Percentiles rank a stretch among this genome's conserved stretches.
Evolutionary conservation across 305 asterid genomes (phyloP).

Genomic region (Petunia hybrid): DNA sequence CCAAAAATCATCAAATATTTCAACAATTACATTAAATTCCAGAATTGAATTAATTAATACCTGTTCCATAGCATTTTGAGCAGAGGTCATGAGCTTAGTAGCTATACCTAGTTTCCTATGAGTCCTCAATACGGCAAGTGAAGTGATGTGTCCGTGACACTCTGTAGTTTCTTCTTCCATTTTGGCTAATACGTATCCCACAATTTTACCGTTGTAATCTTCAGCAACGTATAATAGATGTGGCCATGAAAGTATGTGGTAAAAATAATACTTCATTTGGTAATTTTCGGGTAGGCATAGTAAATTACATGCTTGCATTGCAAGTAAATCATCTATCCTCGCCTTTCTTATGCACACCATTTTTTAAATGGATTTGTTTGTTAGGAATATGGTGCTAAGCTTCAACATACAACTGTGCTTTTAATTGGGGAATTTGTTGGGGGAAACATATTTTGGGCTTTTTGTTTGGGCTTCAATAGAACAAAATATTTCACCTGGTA

Average conservation of each 20-base stretch:
- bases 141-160: slow-evolving; percentile 97
- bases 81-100: slow-evolving; percentile 97
- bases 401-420: too few relatives aligned
- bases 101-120: slow-evolving; percentile 94
- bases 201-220: slow-evolving; percentile 94
- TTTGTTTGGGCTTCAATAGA: too few relatives aligned
- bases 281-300: slow-evolving; percentile 80
- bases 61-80: slow-evolving; percentile 97
- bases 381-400: neutral
- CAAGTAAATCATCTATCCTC: slow-evolving; percentile 68
- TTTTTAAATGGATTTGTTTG: neutral
- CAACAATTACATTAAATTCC: neutral
- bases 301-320: slow-evolving; percentile 78
- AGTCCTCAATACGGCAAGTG: slow-evolving; percentile 91
- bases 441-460: too few relatives aligned
- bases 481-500: too few relatives aligned
- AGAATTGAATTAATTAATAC: slow-evolving; percentile 34
- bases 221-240: slow-evolving; percentile 94
- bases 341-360: slow-evolving; percentile 86
- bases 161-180: slow-evolving; percentile 96
- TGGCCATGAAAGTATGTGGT: slow-evolving; percentile 98
- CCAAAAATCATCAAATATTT: too few relatives aligned
- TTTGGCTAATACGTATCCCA: slow-evolving; percentile 89
- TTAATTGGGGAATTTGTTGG: too few relatives aligned
- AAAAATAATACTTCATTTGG: slow-evolving; percentile 94